Evolutionary conservation across 2,329 filamentous ascomycete genomes (phyloP).

Genomic region (Phialophora macrospora): DNA sequence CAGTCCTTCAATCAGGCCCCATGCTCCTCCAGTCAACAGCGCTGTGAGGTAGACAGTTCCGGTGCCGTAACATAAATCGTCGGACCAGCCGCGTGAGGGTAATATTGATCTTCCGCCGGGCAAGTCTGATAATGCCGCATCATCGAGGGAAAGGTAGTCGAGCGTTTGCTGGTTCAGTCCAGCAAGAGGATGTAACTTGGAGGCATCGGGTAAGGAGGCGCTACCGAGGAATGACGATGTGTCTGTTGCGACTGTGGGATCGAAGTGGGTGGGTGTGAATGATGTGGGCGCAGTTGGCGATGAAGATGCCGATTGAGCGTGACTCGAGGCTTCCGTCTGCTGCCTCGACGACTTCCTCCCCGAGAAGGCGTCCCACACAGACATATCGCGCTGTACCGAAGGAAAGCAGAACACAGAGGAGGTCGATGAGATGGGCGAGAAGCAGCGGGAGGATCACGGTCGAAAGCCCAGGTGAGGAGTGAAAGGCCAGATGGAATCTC

Average conservation of each 20-base stretch:
- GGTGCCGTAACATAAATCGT: constrained; percentile 97
- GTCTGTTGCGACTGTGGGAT: constrained; percentile 71
- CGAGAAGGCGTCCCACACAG: constrained; percentile 65
- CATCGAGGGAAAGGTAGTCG: constrained; percentile 94
- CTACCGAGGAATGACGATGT: constrained; percentile 83
- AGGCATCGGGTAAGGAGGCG: constrained; percentile 79
- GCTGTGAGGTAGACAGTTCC: constrained; percentile 92
- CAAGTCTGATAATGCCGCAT: constrained; percentile 82
- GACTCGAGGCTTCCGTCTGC: constrained; percentile 45
- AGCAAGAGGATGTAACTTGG: constrained; percentile 87
- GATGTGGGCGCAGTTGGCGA: constrained; percentile 28
- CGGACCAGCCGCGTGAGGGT: constrained; percentile 94
- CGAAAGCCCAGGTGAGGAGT: constrained; percentile 7
- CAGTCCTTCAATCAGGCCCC: constrained; percentile 90
- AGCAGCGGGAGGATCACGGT: constrained; percentile 13
- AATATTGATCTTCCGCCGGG: constrained; percentile 85
- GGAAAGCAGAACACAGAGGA: background rate
- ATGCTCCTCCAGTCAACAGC: constrained; percentile 81
- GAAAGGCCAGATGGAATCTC: constrained; percentile 13
- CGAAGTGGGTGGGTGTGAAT: constrained; percentile 65
- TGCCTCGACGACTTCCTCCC: constrained; percentile 58
- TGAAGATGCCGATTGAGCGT: constrained; percentile 50
- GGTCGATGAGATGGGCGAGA: constrained; percentile 4
- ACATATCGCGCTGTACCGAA: constrained; percentile 49
- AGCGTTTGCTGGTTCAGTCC: constrained; percentile 90